phyloP scores from a whole-genome alignment of 2,329 filamentous ascomycete species.

The Sporothrix brunneoviolacea region DNA sequence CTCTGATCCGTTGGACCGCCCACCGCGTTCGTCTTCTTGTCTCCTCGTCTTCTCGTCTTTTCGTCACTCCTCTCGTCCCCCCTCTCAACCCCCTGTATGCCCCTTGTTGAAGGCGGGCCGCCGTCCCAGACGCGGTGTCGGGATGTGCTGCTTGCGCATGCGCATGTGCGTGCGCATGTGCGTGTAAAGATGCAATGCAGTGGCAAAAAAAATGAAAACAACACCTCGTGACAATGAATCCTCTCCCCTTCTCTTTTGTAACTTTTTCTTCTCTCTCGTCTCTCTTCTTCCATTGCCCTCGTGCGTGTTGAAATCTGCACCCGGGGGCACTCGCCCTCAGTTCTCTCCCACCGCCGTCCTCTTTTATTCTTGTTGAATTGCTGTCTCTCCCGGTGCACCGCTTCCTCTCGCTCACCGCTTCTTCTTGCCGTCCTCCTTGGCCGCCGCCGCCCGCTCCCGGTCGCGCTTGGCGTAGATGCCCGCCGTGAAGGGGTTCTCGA shows the following conservation, averaged over 20 bases:
- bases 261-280: not conserved
- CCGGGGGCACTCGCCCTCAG: conserved; percentile 5
- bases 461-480: conserved; percentile 89
- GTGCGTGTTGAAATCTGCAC: conserved; percentile 17
- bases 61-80: no score
- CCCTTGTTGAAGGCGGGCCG: conserved; percentile 11
- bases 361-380: conserved; percentile 12
- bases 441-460: conserved; percentile 41
- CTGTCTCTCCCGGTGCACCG: not conserved
- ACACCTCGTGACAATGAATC: conserved; percentile 1
- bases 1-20: not conserved
- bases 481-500: conserved; percentile 90
- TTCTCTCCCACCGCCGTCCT: not conserved
- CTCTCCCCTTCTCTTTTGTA: not conserved
- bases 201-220: conserved; percentile 9
- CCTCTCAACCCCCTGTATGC: not conserved
- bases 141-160: not conserved
- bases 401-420: conserved; percentile 33
- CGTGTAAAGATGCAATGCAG: not conserved
- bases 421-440: conserved; percentile 42
- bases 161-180: not conserved
- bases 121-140: not conserved
- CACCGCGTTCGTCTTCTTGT: not conserved
- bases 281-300: conserved; percentile 3
- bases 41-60: not conserved